phyloP scores from a whole-genome alignment of 306 rosid species.

The Dicorynia guianensis region DNA sequence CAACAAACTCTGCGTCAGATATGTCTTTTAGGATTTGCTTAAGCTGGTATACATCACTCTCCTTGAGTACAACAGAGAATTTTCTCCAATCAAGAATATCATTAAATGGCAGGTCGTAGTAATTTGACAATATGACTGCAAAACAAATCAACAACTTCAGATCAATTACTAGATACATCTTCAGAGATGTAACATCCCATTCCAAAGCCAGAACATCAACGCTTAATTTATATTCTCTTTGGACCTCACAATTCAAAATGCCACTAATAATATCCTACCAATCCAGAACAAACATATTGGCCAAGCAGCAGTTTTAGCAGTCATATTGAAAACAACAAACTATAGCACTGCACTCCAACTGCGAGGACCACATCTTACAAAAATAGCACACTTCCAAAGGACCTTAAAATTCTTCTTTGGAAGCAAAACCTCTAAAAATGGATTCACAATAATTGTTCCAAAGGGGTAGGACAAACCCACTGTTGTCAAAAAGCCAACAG shows the following conservation, averaged over 20 bases:
- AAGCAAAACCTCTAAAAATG: too few species aligned
- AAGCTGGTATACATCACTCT: conserved; percentile 83
- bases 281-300: conserved; percentile 4
- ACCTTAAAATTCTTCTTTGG: too few species aligned
- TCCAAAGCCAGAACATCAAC: conserved; percentile 31
- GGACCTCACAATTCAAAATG: conserved; percentile 26
- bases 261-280: conserved; percentile 3
- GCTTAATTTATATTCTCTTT: conserved; percentile 9
- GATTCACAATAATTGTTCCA: too few species aligned
- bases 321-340: conserved; percentile 2
- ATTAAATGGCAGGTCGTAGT: conserved; percentile 95
- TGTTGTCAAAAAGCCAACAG: too few species aligned
- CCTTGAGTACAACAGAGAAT: conserved; percentile 79
- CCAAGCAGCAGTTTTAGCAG: not conserved
- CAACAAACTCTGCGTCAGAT: conserved; percentile 67
- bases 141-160: conserved; percentile 43
- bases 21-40: conserved; percentile 83
- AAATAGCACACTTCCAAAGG: too few species aligned
- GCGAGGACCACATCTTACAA: too few species aligned
- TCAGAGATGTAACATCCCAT: conserved; percentile 30
- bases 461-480: too few species aligned
- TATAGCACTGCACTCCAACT: too few species aligned
- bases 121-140: conserved; percentile 93
- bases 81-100: conserved; percentile 93
- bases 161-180: conserved; percentile 31